A percentile compares a stretch with the other conserved stretches of the same genome.
These are phyloP conservation scores for Neofusicoccum sp. DNA, from an alignment of 2,329 filamentous ascomycete genomes.

Conservation along the genomic window DNA sequence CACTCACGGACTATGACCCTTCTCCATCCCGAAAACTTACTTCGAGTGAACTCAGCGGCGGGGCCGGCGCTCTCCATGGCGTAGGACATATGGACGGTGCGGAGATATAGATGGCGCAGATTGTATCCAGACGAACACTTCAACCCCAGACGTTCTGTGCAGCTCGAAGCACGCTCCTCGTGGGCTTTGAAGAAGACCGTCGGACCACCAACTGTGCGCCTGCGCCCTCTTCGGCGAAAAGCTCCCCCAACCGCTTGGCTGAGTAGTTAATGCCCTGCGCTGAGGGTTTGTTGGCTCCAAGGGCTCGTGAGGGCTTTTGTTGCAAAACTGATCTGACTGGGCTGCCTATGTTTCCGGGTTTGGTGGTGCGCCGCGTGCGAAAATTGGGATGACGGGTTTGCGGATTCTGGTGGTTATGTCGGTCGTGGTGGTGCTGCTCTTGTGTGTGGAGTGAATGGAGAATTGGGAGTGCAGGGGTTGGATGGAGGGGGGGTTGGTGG, in stretches of 20 bases:
- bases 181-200: no score
- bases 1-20: background rate
- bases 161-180: no score
- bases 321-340: conserved; percentile 53
- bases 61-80: background rate
- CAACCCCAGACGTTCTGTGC: no score
- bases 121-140: no score
- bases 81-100: background rate
- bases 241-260: conserved; percentile 37
- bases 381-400: conserved; percentile 53
- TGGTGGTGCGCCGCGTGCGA: conserved; percentile 55
- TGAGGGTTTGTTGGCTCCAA: conserved; percentile 44
- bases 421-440: conserved; percentile 26
- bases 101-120: no score
- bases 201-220: background rate
- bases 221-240: background rate
- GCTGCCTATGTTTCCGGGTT: conserved; percentile 53
- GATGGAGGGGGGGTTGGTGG: background rate
- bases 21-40: background rate
- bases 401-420: conserved; percentile 36
- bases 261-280: conserved; percentile 58
- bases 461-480: conserved; percentile 2
- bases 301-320: conserved; percentile 40
- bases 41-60: background rate
- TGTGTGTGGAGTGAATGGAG: background rate